Conservation (phyloP, 179 eudicot genomes). For the Amaranthus tricolor region DNA sequence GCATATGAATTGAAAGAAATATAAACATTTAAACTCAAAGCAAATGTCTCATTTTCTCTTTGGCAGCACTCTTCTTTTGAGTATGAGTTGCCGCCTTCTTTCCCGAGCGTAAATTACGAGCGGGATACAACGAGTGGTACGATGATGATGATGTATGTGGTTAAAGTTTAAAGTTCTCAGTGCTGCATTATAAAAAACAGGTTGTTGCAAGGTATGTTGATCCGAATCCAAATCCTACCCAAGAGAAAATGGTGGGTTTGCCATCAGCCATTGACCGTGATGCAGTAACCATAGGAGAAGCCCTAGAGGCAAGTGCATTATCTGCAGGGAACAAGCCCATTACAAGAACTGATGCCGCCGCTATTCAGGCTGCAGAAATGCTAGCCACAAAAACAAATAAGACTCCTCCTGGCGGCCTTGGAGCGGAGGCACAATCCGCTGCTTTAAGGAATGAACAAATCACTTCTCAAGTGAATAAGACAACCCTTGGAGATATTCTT, state of each 20-base stretch:
- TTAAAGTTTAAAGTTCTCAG: not conserved
- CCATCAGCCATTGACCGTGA: constrained; percentile 18
- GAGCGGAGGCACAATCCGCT: constrained; percentile 52
- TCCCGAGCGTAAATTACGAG: no score
- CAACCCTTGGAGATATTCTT: constrained; percentile 42
- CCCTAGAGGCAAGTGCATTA: constrained; percentile 49
- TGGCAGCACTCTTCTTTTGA: no score
- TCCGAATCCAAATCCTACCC: constrained; percentile 24
- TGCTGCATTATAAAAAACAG: constrained; percentile 20
- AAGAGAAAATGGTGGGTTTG: constrained; percentile 18
- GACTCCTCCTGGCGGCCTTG: constrained; percentile 43
- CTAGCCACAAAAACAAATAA: constrained; percentile 33
- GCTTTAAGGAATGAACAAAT: constrained; percentile 35
- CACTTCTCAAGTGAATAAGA: constrained; percentile 30
- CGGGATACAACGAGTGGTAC: no score
- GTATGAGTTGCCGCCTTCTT: no score
- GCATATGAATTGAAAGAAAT: no score
- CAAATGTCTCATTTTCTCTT: no score
- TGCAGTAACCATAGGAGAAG: constrained; percentile 60
- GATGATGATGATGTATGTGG: no score
- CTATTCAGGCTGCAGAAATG: constrained; percentile 62
- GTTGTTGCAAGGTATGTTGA: constrained; percentile 44
- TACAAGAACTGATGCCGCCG: constrained; percentile 53
- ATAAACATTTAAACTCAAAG: no score
- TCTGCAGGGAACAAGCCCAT: constrained; percentile 54